Base-by-base conservation (phyloP, 2,329 filamentous ascomycete genomes). In the Colletotrichum truncatum region DNA sequence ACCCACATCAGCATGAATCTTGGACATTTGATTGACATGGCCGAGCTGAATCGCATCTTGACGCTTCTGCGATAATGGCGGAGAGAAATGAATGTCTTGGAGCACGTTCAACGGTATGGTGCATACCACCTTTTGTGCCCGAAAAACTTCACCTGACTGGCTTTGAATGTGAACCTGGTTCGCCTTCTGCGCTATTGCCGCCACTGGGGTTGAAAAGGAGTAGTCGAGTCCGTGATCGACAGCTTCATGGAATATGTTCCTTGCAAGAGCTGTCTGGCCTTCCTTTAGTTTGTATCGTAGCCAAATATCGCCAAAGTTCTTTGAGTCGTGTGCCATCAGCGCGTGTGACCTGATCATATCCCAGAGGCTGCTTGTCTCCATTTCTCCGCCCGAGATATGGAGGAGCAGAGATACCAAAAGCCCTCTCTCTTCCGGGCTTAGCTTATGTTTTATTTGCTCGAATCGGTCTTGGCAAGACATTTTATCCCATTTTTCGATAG, bases 381-480 rank as follows among this genome's bases (percentile, higher is more conserved):
- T 59, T 5, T 54, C 63, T 2, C 70, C 74, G 8, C 72, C 75
- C 1, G 66, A 66, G 21, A 72, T 72, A 16, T 73, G 70, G 0
- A 71, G 69, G 0, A 77, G 53, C 0, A 75, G 66, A 0, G 72
- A 68, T 11, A 66, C 62, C 0, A 76, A 60, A 1, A 75, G 46
- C 2, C 60, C 69, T 16, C 63, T 57, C 41, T 76, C 74, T 4
- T 75, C 73, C 3, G 68, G 48, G 41, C 14, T 72, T 4, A 77
- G 69, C 9, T 69, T 62, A 32, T 73, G 56, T 23, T 68, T 69
- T 36, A 77, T 73, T 59, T 76, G 63, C 5, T 74, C 69, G n/a
- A 75, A 43, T 3, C 75, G 69, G 38, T 76, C 74, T 6, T 68
- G 68, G 51, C 70, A 73, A 3, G 74, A 73, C 26, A 75, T 34